These are phyloP conservation scores for Prillingera fragicola DNA, from an alignment of 1,284 basidiomycete genomes.

Conservation along the genomic window DNA sequence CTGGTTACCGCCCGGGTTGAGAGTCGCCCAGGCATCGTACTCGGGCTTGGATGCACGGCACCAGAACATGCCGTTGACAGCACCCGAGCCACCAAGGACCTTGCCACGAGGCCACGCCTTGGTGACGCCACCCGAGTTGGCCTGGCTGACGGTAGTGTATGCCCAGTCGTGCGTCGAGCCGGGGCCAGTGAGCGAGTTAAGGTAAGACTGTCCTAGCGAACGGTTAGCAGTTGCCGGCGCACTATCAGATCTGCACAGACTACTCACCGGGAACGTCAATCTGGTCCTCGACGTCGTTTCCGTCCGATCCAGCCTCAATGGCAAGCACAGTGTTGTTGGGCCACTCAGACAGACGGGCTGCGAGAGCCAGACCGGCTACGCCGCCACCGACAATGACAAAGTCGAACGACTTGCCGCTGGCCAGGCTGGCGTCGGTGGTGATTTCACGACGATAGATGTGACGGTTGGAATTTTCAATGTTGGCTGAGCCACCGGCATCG, in stretches of 20 bases:
- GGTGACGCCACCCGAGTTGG: conserved; percentile 20
- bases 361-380: conserved; percentile 66
- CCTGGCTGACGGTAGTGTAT: conserved; percentile 56
- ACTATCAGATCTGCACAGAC: too few species aligned
- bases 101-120: conserved; percentile 59
- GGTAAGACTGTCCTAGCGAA: conserved; percentile 37
- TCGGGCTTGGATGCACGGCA: conserved; percentile 42
- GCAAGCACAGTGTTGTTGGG: conserved; percentile 63
- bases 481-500: conserved; percentile 9
- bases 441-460: conserved; percentile 26
- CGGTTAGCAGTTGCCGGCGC: background rate
- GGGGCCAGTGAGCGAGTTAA: conserved; percentile 45
- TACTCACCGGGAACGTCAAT: conserved; percentile 52
- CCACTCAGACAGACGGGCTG: conserved; percentile 65
- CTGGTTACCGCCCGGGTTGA: conserved; percentile 4
- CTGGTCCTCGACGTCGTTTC: conserved; percentile 50
- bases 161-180: conserved; percentile 58
- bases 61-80: conserved; percentile 68
- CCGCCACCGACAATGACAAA: conserved; percentile 56
- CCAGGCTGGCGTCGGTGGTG: conserved; percentile 26
- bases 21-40: conserved; percentile 49
- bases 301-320: conserved; percentile 64
- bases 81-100: conserved; percentile 63
- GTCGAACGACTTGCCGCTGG: conserved; percentile 37
- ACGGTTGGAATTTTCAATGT: conserved; percentile 31